Conservation (phyloP, 2,329 filamentous ascomycete genomes). For the Helminthosporium solani region DNA sequence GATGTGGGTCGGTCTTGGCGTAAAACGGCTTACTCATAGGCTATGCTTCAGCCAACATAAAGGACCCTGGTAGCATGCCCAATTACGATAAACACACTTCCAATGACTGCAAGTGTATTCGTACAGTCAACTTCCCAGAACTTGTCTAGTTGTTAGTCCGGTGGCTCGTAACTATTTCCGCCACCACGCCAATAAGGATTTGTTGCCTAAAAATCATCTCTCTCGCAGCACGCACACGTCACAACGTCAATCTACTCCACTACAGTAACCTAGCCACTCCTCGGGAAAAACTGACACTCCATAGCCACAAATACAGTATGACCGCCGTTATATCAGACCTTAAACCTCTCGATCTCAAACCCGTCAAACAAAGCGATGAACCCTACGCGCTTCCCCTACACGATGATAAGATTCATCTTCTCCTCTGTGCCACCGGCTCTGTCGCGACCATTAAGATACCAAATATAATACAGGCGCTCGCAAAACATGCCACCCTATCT, state of each 20-base stretch:
- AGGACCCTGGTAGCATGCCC: no score
- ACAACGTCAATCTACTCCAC: conserved; percentile 2
- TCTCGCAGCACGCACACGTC: neutral
- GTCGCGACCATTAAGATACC: conserved; percentile 84
- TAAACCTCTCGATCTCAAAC: conserved; percentile 29
- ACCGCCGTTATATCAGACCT: conserved; percentile 25
- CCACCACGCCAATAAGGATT: conserved; percentile 3
- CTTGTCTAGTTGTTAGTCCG: no score
- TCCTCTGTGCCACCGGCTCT: conserved; percentile 68
- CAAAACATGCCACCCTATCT: conserved; percentile 59
- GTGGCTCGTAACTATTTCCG: neutral
- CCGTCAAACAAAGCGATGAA: conserved; percentile 20
- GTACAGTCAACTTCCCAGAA: no score
- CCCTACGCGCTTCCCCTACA: conserved; percentile 28
- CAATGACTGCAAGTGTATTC: no score
- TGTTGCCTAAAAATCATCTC: neutral
- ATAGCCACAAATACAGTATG: conserved; percentile 17
- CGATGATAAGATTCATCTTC: conserved; percentile 54
- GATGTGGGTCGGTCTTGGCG: no score
- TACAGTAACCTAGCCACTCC: no score
- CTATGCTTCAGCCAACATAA: no score
- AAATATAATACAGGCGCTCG: conserved; percentile 55
- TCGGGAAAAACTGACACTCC: neutral
- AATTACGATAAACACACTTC: no score
- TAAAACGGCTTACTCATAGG: no score